Evolutionary conservation across 179 eudicot genomes (phyloP).

Genomic region (Camellia oleifera): DNA sequence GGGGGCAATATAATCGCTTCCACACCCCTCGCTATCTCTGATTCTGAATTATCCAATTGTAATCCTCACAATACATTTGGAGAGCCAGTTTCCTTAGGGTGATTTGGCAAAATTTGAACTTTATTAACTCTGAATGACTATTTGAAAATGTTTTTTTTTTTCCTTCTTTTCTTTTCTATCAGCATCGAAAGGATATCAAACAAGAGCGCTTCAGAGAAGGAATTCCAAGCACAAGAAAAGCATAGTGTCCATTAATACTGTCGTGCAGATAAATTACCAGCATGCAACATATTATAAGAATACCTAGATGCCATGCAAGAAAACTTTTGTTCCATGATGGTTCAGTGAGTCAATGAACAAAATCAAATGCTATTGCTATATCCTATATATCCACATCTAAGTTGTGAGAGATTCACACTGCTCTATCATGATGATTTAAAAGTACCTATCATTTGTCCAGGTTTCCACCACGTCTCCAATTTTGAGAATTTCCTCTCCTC

Average conservation of each 20-base stretch:
- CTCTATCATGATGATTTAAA: not conserved
- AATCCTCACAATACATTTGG: not conserved
- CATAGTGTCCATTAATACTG: not conserved
- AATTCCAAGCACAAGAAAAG: not conserved
- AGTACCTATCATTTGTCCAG: constrained; percentile 35
- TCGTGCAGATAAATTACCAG: not conserved
- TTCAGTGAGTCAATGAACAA: not conserved
- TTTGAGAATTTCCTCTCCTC: constrained; percentile 26
- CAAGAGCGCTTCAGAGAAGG: not conserved
- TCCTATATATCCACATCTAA: not conserved
- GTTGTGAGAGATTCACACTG: no score
- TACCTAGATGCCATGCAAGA: not conserved
- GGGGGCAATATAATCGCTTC: not conserved
- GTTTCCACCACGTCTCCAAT: constrained; percentile 32
- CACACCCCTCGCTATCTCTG: not conserved
- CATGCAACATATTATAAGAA: not conserved
- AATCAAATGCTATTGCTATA: not conserved
- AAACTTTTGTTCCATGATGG: not conserved
- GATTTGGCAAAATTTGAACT: no score
- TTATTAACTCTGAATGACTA: no score
- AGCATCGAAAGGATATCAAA: no score
- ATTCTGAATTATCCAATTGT: not conserved
- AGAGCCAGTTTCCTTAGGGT: not conserved
- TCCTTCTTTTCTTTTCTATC: no score
- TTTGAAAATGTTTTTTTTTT: no score